These are phyloP conservation scores for Solanum piurae DNA, from an alignment of 257 asterid genomes.

Conservation along the genomic window DNA sequence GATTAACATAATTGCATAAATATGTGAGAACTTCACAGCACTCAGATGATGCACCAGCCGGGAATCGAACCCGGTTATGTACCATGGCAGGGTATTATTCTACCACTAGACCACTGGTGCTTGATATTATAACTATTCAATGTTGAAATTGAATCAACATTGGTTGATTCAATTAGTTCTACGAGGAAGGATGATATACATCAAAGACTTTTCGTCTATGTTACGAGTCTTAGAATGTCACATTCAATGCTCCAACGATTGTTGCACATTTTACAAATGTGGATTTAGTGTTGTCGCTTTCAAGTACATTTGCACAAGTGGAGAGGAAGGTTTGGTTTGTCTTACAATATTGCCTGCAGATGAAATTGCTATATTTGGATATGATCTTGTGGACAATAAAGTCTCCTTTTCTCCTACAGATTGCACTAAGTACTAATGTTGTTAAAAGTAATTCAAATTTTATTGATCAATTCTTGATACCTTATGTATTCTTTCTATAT, in stretches of 20 bases:
- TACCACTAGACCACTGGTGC: conserved; percentile 94
- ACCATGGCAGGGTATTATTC: conserved; percentile 82
- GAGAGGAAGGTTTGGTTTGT: too few relatives aligned
- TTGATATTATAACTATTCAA: not conserved
- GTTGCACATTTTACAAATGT: too few relatives aligned
- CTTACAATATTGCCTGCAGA: too few relatives aligned
- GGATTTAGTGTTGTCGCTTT: too few relatives aligned
- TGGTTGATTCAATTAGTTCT: not conserved
- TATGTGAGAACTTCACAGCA: too few relatives aligned
- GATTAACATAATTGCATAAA: too few relatives aligned
- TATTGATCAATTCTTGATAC: too few relatives aligned
- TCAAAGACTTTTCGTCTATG: not conserved
- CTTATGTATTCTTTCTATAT: too few relatives aligned
- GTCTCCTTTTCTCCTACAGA: not conserved
- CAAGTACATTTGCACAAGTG: too few relatives aligned
- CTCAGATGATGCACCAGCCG: conserved; percentile 47
- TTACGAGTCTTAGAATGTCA: not conserved
- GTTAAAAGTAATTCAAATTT: not conserved
- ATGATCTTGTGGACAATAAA: too few relatives aligned
- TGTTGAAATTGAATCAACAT: too few relatives aligned
- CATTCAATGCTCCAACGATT: not conserved
- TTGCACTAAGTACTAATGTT: not conserved
- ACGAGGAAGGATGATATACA: not conserved
- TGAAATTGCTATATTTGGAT: too few relatives aligned
- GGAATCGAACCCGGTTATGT: conserved; percentile 77